phyloP scores from a whole-genome alignment of 2,329 filamentous ascomycete genomes.

The Lasiodiplodia theobromae region DNA sequence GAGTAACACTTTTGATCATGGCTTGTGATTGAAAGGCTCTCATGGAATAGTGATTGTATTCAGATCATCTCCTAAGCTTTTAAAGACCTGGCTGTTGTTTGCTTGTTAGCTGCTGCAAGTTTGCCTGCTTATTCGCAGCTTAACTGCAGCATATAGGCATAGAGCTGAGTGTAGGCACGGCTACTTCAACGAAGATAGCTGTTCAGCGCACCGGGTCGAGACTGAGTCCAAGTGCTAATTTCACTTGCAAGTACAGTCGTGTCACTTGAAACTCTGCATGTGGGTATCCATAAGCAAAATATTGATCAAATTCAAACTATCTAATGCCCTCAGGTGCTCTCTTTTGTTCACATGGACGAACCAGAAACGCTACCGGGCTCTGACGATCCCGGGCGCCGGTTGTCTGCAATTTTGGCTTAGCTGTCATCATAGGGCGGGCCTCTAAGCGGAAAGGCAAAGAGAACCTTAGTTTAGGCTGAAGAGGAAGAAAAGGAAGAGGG shows the following conservation, averaged over 20 bases:
- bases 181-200: no score
- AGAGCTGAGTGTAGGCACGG: no score
- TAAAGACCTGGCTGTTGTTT: no score
- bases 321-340: slow-evolving; percentile 16
- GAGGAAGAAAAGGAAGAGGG: not conserved
- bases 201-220: no score
- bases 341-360: not conserved
- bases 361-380: not conserved
- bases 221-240: no score
- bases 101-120: no score
- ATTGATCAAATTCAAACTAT: not conserved
- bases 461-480: not conserved
- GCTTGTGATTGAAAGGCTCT: no score
- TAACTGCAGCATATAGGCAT: no score
- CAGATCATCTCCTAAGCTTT: no score
- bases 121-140: no score
- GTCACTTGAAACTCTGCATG: not conserved
- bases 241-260: not conserved
- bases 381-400: not conserved
- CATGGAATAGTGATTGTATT: no score
- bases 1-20: no score
- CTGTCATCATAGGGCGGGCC: not conserved
- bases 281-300: not conserved
- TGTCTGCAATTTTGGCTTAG: slow-evolving; percentile 13
- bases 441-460: slow-evolving; percentile 1